These are phyloP conservation scores for Linderniella brevidens DNA, from an alignment of 257 asterid genomes.

Conservation along the genomic window DNA sequence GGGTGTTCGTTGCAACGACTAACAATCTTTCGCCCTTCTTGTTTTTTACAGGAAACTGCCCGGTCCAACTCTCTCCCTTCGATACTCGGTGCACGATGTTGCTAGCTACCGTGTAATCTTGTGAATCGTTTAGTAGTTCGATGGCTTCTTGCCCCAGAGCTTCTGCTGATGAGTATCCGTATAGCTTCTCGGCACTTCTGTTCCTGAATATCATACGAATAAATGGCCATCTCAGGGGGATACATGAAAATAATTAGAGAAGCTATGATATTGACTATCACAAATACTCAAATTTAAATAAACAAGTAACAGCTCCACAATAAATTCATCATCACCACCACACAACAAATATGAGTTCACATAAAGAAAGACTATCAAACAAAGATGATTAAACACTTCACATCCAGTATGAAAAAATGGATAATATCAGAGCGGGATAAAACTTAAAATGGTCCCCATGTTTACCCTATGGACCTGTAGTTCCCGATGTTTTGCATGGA, in stretches of 20 bases:
- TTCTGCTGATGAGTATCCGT: conserved; percentile 59
- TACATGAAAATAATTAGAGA: background rate
- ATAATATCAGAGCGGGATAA: no score
- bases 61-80: conserved; percentile 75
- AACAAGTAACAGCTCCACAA: no score
- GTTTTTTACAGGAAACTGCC: conserved; percentile 58
- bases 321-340: no score
- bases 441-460: no score
- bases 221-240: background rate
- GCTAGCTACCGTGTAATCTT: conserved; percentile 25
- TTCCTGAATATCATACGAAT: conserved; percentile 35
- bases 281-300: no score
- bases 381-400: background rate
- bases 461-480: no score
- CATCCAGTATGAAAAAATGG: no score
- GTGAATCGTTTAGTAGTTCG: conserved; percentile 34
- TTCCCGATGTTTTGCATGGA: no score
- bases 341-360: no score
- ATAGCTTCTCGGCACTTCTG: conserved; percentile 52
- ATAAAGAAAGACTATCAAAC: no score
- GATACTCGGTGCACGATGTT: conserved; percentile 33
- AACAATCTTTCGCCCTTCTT: conserved; percentile 46
- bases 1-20: conserved; percentile 49
- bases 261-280: no score
- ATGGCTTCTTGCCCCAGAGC: conserved; percentile 47